Conservation (phyloP, 2,329 filamentous ascomycete genomes). For the Colletotrichum falcatum region DNA sequence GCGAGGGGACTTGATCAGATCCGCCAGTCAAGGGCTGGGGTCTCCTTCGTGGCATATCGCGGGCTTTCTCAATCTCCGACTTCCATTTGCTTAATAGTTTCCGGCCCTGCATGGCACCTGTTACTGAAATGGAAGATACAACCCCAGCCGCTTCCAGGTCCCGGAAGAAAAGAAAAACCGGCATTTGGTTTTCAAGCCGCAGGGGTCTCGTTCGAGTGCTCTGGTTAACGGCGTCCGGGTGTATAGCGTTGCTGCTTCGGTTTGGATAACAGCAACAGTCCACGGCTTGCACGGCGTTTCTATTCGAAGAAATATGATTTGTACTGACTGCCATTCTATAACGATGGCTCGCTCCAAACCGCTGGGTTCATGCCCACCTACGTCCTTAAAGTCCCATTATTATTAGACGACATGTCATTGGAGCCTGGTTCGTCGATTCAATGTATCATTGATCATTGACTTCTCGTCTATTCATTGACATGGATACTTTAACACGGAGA, state of each 20-base stretch:
- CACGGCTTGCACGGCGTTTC: not conserved
- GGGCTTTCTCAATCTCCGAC: not conserved
- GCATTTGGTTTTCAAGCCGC: not conserved
- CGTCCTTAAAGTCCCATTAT: not conserved
- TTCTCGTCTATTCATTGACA: not conserved
- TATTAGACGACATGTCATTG: not conserved
- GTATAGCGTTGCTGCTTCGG: not conserved
- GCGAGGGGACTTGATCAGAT: too few species aligned
- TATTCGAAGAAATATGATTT: not conserved
- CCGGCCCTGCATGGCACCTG: not conserved
- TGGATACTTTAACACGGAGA: too few species aligned
- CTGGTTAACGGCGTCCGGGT: not conserved
- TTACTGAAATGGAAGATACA: not conserved
- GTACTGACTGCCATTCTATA: not conserved
- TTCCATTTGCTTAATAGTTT: not conserved
- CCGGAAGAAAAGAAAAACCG: not conserved
- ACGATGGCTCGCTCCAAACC: not conserved
- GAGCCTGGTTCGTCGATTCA: too few species aligned
- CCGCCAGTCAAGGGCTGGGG: too few species aligned
- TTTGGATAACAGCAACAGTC: not conserved
- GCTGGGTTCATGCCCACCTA: not conserved
- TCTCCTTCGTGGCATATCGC: not conserved
- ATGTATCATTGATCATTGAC: accelerated
- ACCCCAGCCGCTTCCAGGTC: not conserved
- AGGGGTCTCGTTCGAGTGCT: not conserved